These are phyloP conservation scores for Abortiporus biennis DNA, from an alignment of 1,284 basidiomycete species.

Conservation along the genomic window DNA sequence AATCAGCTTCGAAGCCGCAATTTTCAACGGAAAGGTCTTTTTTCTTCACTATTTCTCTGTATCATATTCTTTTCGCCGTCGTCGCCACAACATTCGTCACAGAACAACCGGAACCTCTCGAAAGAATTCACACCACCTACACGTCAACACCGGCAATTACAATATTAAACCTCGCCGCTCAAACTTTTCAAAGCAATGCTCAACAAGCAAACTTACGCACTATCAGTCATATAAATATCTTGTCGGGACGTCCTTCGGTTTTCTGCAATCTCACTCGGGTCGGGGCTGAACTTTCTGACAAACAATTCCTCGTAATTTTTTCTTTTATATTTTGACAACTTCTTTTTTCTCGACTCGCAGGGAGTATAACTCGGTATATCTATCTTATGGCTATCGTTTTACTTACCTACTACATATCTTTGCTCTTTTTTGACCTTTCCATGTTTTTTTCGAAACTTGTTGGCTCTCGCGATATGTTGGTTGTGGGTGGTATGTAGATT, in stretches of 20 bases:
- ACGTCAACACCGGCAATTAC: no score
- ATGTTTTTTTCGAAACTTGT: neutral
- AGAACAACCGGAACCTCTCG: no score
- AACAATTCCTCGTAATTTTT: neutral
- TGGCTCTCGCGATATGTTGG: neutral
- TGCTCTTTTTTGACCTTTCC: neutral
- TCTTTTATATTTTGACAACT: neutral
- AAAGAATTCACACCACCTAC: no score
- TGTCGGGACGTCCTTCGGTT: neutral
- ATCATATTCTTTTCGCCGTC: no score
- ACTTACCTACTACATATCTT: no score
- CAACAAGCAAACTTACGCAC: neutral
- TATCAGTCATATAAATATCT: neutral
- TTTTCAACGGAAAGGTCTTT: no score
- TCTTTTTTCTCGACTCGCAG: neutral
- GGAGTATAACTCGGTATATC: neutral
- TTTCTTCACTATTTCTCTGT: no score
- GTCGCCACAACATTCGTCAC: no score
- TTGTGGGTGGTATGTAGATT: no score
- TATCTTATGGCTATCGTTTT: conserved; percentile 2
- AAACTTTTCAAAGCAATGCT: no score
- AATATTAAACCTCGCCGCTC: no score
- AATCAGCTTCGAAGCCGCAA: no score
- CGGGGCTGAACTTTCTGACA: neutral
- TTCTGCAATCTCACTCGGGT: neutral